These are phyloP conservation scores for Saccharomycopsis guyanensis DNA, from an alignment of 805 yeast species.

Conservation along the genomic window DNA sequence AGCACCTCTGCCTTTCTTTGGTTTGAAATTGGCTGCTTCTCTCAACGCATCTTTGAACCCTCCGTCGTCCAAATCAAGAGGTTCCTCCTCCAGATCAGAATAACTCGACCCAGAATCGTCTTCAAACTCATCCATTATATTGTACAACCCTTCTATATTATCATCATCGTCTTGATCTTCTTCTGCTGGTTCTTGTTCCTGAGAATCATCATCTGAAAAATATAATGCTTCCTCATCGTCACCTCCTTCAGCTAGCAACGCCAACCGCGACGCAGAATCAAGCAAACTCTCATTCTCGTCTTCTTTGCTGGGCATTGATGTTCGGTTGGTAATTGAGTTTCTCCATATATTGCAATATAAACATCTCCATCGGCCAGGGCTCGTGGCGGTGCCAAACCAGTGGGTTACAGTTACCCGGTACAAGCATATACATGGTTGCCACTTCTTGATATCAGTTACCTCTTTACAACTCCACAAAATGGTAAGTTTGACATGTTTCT, in stretches of 20 bases:
- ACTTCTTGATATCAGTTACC: too few relatives aligned
- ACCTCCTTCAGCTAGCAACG: constrained; percentile 21
- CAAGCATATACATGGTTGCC: too few relatives aligned
- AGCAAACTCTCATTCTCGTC: neutral
- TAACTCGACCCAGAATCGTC: constrained; percentile 25
- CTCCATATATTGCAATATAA: too few relatives aligned
- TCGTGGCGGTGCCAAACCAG: too few relatives aligned
- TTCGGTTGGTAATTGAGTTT: neutral
- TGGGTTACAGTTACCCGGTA: too few relatives aligned
- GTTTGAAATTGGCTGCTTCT: constrained; percentile 54
- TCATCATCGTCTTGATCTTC: constrained; percentile 26
- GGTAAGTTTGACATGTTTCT: neutral
- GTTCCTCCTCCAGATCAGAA: constrained; percentile 30
- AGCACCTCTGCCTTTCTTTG: constrained; percentile 25
- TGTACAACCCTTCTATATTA: constrained; percentile 21
- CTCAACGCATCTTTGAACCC: constrained; percentile 54
- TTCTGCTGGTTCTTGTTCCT: constrained; percentile 24
- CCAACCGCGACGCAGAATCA: neutral
- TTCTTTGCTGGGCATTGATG: neutral
- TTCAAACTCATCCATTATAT: constrained; percentile 27
- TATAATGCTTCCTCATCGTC: constrained; percentile 25
- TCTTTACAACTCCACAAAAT: neutral
- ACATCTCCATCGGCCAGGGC: too few relatives aligned
- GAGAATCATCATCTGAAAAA: constrained; percentile 25
- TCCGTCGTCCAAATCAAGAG: constrained; percentile 26